phyloP scores from a whole-genome alignment of 768 basidiomycete genomes.

The Filobasidium wieringae region DNA sequence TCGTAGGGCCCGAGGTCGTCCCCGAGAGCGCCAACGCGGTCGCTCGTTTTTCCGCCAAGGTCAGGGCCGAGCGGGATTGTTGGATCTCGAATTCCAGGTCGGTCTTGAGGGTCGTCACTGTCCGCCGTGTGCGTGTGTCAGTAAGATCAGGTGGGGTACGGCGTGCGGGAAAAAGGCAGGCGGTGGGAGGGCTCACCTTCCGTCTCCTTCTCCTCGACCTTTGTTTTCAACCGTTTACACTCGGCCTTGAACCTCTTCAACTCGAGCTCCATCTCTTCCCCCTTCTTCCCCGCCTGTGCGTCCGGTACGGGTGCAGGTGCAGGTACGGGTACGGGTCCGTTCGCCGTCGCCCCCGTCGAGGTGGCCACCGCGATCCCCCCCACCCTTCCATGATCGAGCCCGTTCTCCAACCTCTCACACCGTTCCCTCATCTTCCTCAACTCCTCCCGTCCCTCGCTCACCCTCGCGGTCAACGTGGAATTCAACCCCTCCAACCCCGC shows the following conservation, averaged over 20 bases:
- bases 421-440: too few relatives aligned
- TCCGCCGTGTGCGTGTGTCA: too few relatives aligned
- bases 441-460: too few relatives aligned
- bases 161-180: too few relatives aligned
- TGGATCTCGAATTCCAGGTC: constrained; percentile 31
- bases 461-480: too few relatives aligned
- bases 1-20: not conserved
- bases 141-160: too few relatives aligned
- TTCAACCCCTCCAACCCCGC: too few relatives aligned
- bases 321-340: not conserved
- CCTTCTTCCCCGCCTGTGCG: constrained; percentile 4
- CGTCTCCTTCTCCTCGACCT: constrained; percentile 20
- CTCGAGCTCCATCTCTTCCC: constrained; percentile 19
- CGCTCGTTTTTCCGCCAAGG: not conserved
- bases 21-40: not conserved
- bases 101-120: not conserved
- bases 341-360: not conserved
- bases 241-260: constrained; percentile 26
- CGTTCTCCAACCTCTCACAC: too few relatives aligned
- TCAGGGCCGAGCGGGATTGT: constrained; percentile 13
- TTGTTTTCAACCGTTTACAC: constrained; percentile 15
- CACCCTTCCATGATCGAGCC: too few relatives aligned
- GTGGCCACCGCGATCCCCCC: too few relatives aligned
- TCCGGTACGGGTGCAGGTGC: constrained; percentile 13
- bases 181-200: constrained; percentile 21